Conservation (phyloP, 2,329 filamentous ascomycete genomes). For the Emericellopsis atlantica region DNA sequence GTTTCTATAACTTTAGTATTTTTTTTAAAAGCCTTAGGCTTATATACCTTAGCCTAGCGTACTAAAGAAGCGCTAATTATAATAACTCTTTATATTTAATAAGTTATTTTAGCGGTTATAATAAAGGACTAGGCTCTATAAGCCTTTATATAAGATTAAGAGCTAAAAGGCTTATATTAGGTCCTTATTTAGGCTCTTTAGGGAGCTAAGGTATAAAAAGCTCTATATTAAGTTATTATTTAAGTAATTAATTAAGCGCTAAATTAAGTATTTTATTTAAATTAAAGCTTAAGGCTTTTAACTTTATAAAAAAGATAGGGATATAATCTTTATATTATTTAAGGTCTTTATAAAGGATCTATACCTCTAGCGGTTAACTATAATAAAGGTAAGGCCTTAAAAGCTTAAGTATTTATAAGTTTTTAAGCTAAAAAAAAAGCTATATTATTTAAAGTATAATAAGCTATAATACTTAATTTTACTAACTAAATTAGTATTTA, state of each 20-base stretch:
- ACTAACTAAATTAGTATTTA: background rate
- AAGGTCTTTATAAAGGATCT: background rate
- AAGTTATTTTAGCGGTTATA: too few relatives aligned
- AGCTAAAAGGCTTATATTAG: too few relatives aligned
- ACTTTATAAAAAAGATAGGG: background rate
- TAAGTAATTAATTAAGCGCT: background rate
- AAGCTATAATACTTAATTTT: background rate
- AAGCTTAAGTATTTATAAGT: background rate
- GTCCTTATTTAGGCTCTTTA: too few relatives aligned
- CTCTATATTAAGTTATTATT: too few relatives aligned
- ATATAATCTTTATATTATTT: background rate
- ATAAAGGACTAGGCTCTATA: too few relatives aligned
- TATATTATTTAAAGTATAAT: background rate
- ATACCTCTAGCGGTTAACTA: too few relatives aligned
- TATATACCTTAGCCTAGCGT: background rate
- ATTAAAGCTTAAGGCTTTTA: background rate
- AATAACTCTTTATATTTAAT: background rate
- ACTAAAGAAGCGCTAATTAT: background rate
- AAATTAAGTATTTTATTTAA: background rate
- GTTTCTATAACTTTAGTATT: too few relatives aligned
- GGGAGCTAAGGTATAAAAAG: too few relatives aligned
- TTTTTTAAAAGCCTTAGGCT: too few relatives aligned
- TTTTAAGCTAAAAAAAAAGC: background rate
- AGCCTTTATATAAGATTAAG: too few relatives aligned
- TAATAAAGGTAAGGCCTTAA: background rate